Conservation (phyloP, 2,329 filamentous ascomycete genomes). For the Aspergillus ochraceus region DNA sequence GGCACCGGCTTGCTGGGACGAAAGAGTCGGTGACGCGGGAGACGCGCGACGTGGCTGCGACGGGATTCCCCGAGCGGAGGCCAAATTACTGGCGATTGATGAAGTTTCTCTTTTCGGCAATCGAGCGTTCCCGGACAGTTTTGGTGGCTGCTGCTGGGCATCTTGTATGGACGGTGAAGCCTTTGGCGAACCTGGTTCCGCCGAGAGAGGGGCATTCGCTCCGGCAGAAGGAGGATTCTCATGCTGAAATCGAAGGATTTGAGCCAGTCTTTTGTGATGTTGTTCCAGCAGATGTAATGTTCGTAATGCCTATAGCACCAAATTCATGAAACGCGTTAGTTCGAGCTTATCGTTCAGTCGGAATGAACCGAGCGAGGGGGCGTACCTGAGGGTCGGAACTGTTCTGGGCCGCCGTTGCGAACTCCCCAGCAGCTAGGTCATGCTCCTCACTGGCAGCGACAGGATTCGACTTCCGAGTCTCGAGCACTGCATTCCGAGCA, state of each 20-base stretch:
- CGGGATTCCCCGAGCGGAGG: slow-evolving; percentile 78
- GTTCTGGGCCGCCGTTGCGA: slow-evolving; percentile 74
- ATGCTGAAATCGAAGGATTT: slow-evolving; percentile 72
- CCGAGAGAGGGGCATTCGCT: slow-evolving; percentile 18
- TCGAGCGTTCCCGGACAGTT: slow-evolving; percentile 41
- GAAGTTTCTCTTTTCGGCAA: slow-evolving; percentile 68
- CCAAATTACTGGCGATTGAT: slow-evolving; percentile 85
- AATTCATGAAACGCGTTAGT: background rate
- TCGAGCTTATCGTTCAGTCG: background rate
- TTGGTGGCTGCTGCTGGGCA: slow-evolving; percentile 39
- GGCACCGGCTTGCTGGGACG: slow-evolving; percentile 71
- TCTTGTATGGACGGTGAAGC: slow-evolving; percentile 29
- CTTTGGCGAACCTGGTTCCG: slow-evolving; percentile 23
- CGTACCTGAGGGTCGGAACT: slow-evolving; percentile 63
- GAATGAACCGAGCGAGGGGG: background rate
- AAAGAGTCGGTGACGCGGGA: slow-evolving; percentile 70
- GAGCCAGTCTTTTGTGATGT: slow-evolving; percentile 81
- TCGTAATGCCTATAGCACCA: slow-evolving; percentile 68
- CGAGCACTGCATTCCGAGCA: slow-evolving; percentile 77
- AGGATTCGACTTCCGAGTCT: slow-evolving; percentile 67
- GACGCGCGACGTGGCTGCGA: slow-evolving; percentile 57
- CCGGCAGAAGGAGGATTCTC: slow-evolving; percentile 46
- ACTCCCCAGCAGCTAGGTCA: slow-evolving; percentile 82
- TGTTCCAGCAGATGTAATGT: slow-evolving; percentile 82
- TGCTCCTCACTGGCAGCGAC: slow-evolving; percentile 85